Conservation (phyloP, 2,329 filamentous ascomycete species). For the Hypoxylon rubiginosum region DNA sequence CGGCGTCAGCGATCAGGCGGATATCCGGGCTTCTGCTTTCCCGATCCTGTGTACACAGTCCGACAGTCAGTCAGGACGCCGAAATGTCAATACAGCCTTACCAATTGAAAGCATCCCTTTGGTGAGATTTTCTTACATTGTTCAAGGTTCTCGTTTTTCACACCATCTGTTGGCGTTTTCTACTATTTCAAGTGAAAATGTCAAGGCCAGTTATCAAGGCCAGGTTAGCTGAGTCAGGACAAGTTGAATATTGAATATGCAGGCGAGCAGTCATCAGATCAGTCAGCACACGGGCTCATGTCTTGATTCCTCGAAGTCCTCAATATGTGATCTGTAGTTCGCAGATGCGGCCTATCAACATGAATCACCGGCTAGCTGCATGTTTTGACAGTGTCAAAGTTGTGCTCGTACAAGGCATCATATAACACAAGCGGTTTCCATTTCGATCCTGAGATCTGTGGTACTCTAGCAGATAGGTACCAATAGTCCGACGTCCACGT, state of each 20-base stretch:
- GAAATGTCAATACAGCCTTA: neutral
- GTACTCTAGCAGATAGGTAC: conserved; percentile 6
- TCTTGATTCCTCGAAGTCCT: neutral
- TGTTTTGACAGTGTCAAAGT: conserved; percentile 26
- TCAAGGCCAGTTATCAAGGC: no score
- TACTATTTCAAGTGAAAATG: neutral
- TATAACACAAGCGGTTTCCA: conserved; percentile 8
- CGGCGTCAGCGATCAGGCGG: neutral
- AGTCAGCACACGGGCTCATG: neutral
- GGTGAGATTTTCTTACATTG: neutral
- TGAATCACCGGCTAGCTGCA: conserved; percentile 32
- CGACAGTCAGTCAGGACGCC: no score
- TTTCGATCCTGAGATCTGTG: conserved; percentile 29
- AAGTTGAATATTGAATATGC: neutral
- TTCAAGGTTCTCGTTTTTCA: no score
- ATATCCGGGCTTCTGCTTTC: neutral
- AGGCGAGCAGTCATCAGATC: neutral
- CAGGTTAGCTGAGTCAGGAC: neutral
- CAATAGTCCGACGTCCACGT: neutral
- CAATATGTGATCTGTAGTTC: conserved; percentile 10
- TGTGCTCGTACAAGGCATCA: conserved; percentile 2
- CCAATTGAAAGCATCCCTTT: neutral
- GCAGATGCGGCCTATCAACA: conserved; percentile 7
- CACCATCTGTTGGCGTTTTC: neutral
- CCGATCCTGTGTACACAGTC: neutral